A percentile compares a stretch with the other conserved stretches of the same genome.
Conservation (phyloP, 139 green algal genomes). For the Picochlorum sp. region DNA sequence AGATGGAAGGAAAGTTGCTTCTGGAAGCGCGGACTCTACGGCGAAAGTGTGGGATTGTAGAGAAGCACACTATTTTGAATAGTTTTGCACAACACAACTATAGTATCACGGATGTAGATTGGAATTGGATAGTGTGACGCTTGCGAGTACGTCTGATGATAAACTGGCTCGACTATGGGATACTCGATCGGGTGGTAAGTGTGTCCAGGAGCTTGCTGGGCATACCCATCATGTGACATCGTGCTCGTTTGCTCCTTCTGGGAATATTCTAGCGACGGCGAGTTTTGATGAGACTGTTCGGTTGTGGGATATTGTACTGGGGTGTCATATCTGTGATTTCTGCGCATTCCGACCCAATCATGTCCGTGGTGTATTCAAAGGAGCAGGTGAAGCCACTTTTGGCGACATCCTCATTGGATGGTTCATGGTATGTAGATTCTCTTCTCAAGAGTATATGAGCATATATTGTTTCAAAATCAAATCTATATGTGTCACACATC, state of each 20-base stretch:
- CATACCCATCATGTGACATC: conserved; percentile 87
- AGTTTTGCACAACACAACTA: conserved; percentile 57
- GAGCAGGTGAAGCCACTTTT: conserved; percentile 50
- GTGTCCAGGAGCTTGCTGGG: conserved; percentile 46
- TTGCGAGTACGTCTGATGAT: conserved; percentile 61
- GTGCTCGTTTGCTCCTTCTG: conserved; percentile 64
- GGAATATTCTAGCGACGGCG: conserved; percentile 70
- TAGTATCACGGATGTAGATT: conserved; percentile 73
- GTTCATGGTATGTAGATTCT: conserved; percentile 45
- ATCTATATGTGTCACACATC: no score
- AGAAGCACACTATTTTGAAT: conserved; percentile 27
- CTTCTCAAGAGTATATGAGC: no score
- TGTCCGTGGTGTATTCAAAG: conserved; percentile 64
- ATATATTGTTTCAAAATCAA: no score
- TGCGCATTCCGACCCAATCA: conserved; percentile 87
- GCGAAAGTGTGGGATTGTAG: conserved; percentile 54
- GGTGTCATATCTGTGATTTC: conserved; percentile 56
- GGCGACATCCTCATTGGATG: conserved; percentile 77
- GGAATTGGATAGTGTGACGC: conserved; percentile 49
- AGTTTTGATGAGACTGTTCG: conserved; percentile 86
- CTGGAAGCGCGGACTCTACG: conserved; percentile 58
- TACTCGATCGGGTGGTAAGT: conserved; percentile 32
- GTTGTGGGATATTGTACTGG: conserved; percentile 74
- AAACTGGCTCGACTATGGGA: conserved; percentile 57
- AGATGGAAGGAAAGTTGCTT: conserved; percentile 46